A percentile compares a stretch with the other conserved stretches of the same genome.
Evolutionary conservation across 2,329 filamentous ascomycete genomes (phyloP).

Genomic region (Colletotrichum tofieldiae): DNA sequence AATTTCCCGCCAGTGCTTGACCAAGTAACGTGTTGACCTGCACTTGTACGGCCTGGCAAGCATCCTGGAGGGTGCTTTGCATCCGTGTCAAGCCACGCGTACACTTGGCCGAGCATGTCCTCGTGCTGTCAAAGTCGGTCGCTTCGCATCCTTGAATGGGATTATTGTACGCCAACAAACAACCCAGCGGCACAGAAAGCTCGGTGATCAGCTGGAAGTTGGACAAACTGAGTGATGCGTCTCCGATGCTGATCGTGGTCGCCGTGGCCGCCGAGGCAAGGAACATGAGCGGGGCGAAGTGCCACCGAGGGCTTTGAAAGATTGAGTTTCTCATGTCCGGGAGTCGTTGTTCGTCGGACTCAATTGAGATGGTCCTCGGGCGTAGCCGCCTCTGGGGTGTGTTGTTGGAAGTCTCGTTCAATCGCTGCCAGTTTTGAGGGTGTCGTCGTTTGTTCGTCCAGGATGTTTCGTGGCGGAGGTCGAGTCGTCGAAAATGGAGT

Average conservation of each 20-base stretch:
- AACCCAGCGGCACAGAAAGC: slow-evolving; percentile 54
- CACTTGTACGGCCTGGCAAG: slow-evolving; percentile 47
- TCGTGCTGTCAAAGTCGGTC: slow-evolving; percentile 54
- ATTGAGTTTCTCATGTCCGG: slow-evolving; percentile 29
- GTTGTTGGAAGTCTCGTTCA: background rate
- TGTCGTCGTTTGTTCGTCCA: slow-evolving; percentile 11
- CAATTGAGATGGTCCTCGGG: slow-evolving; percentile 2
- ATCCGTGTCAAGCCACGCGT: slow-evolving; percentile 48
- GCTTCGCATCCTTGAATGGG: slow-evolving; percentile 56
- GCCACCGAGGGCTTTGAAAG: slow-evolving; percentile 13
- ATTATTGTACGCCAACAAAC: slow-evolving; percentile 60
- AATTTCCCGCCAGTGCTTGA: slow-evolving; percentile 54
- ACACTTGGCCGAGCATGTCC: slow-evolving; percentile 57
- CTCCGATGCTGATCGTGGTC: slow-evolving; percentile 26
- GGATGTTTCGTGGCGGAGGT: slow-evolving; percentile 7
- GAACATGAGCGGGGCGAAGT: slow-evolving; percentile 25
- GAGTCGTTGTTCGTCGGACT: background rate
- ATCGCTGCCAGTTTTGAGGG: background rate
- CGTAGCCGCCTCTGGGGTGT: slow-evolving; percentile 19
- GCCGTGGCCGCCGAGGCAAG: slow-evolving; percentile 33
- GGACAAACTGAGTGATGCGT: slow-evolving; percentile 49
- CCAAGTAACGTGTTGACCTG: slow-evolving; percentile 54
- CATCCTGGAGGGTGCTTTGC: slow-evolving; percentile 50
- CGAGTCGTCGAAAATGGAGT: slow-evolving; percentile 23
- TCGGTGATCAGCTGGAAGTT: slow-evolving; percentile 59